These are phyloP conservation scores for Scutellaria minor DNA, from an alignment of 257 asterid species.

Conservation along the genomic window DNA sequence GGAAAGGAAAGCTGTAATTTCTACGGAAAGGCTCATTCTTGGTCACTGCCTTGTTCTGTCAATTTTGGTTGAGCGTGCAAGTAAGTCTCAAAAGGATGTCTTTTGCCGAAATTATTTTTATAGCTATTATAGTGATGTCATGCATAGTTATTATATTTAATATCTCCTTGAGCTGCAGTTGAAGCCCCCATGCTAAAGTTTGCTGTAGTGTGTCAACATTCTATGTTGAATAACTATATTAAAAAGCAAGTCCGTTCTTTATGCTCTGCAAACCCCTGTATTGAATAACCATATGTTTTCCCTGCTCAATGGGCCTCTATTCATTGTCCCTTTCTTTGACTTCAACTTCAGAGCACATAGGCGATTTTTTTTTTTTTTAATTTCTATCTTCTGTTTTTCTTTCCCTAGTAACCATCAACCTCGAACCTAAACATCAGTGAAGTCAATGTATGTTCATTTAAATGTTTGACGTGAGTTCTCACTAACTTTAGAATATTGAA, in stretches of 20 bases:
- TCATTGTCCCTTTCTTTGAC: constrained; percentile 4
- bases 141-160: constrained; percentile 5
- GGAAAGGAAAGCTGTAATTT: too few relatives aligned
- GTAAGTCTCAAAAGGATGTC: constrained; percentile 50
- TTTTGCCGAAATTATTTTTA: constrained; percentile 28
- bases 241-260: not conserved
- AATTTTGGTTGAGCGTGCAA: constrained; percentile 73
- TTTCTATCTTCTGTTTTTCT: not conserved
- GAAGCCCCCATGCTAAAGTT: constrained; percentile 18
- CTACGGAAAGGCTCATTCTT: too few relatives aligned
- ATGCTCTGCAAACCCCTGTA: constrained; percentile 19
- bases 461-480: not conserved
- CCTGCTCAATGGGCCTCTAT: constrained; percentile 2
- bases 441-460: not conserved
- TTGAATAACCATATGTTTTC: not conserved
- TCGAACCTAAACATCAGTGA: not conserved
- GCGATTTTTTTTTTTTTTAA: not conserved
- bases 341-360: constrained; percentile 7
- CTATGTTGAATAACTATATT: constrained; percentile 14
- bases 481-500: too few relatives aligned
- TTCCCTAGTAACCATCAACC: not conserved
- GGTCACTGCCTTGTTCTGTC: constrained; percentile 19
- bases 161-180: constrained; percentile 19
- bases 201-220: not conserved
- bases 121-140: constrained; percentile 16